Base-by-base conservation (phyloP, 768 basidiomycete species). In the Russula olivacea region DNA sequence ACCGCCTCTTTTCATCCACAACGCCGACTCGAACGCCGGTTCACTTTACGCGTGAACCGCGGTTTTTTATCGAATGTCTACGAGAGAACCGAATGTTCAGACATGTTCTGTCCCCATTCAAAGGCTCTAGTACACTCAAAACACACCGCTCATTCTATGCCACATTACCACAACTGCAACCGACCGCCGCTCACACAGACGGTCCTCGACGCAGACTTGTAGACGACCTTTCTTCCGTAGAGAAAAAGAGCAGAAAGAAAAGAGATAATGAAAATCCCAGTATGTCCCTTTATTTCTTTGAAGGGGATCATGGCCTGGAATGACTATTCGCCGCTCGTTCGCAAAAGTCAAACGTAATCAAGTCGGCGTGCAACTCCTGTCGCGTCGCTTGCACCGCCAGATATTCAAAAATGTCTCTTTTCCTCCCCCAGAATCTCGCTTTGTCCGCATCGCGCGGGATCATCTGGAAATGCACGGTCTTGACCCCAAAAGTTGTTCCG, bases 331-430 rank as follows among this genome's bases (percentile, higher is more conserved):
- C 40, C 30, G 23, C 12, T 41, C 12, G 21, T 47, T 45, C 11
- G 2, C 34, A 86, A 45, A 38, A 63, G 86, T 80, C 63, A 84
- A 86, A 72, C 82, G 92, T 58, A 98, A 97, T 71, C 84, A 88
- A 64, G 79, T 93, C 47, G 95, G 95, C n/a, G 94, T 98, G 8
- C 95, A 98, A 71, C 83, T 97, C 59, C 83, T 98, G 58, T 90
- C 93, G 17, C 82, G 84, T 10, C 77, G 78, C n/a, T 75, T 97
- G 8, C 93, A 94, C 72, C 72, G 77, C 5, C 95, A 97, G 70
- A 81, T 96, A 61, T 97, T 98, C 74, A 82, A 79, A 61, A 82
- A 87, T 69, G 75, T 79, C 52, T 77, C 83, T 8, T 86, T 90
- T 59, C 86, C 85, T 3, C 63, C 80, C 1, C 87, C 92, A 17